Conservation (phyloP, 768 basidiomycete species). For the Boletus edulis region DNA sequence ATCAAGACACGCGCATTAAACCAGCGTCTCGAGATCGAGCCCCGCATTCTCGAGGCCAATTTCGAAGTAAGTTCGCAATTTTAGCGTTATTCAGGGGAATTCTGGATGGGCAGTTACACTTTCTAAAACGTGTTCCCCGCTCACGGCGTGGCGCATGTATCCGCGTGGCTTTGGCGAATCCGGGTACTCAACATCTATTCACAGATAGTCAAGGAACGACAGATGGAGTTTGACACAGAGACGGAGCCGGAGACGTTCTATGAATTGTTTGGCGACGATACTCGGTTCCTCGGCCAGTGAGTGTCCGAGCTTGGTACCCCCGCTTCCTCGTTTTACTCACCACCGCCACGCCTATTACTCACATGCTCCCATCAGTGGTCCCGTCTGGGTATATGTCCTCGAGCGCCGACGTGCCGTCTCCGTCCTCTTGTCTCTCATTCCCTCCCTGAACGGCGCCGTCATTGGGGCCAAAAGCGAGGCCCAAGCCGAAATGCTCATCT, state of each 20-base stretch:
- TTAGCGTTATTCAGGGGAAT: conserved; percentile 3
- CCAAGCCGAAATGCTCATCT: conserved; percentile 78
- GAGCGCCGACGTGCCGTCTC: conserved; percentile 80
- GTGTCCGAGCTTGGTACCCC: conserved; percentile 27
- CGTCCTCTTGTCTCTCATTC: conserved; percentile 77
- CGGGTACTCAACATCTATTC: conserved; percentile 11
- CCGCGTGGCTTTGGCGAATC: conserved; percentile 13
- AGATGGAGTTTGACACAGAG: conserved; percentile 86
- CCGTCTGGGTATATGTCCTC: conserved; percentile 91
- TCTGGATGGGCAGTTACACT: background rate
- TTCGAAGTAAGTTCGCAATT: conserved; percentile 60
- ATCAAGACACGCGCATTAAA: conserved; percentile 78
- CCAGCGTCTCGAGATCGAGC: conserved; percentile 79
- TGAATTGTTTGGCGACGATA: conserved; percentile 79
- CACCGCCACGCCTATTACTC: background rate
- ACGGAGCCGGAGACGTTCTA: conserved; percentile 76
- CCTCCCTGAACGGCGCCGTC: conserved; percentile 49
- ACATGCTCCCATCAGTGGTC: conserved; percentile 49
- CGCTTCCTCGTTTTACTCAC: conserved; percentile 7
- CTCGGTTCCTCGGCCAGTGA: conserved; percentile 72
- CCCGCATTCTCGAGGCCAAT: conserved; percentile 71
- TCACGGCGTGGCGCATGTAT: background rate
- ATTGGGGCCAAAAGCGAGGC: conserved; percentile 69
- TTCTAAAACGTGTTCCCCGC: conserved; percentile 1
- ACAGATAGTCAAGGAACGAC: conserved; percentile 83